phyloP scores from a whole-genome alignment of 2,329 filamentous ascomycete genomes.

The Cercospora sp. region DNA sequence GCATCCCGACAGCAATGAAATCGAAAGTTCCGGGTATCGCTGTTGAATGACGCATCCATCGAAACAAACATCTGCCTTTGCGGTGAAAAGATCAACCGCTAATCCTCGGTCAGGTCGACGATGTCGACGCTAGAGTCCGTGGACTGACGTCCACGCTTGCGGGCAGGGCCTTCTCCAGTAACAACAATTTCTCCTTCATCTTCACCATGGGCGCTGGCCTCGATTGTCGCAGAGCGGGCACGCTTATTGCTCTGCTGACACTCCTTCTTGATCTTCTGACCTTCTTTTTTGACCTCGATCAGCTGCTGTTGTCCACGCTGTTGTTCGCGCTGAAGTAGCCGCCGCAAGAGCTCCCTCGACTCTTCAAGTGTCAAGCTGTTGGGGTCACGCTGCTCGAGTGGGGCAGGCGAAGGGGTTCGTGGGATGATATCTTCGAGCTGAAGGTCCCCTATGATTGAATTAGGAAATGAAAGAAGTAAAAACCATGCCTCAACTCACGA shows the following conservation, averaged over 20 bases:
- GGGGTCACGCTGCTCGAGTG: slow-evolving; percentile 34
- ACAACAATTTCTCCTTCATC: slow-evolving; percentile 19
- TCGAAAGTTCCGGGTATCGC: not conserved
- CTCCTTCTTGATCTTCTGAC: slow-evolving; percentile 28
- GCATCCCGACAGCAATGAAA: not conserved
- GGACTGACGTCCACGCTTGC: slow-evolving; percentile 19
- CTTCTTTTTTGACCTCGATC: slow-evolving; percentile 21
- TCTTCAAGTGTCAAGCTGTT: slow-evolving; percentile 31
- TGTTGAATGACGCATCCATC: not conserved
- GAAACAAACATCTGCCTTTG: not conserved
- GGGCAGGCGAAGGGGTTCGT: slow-evolving; percentile 30
- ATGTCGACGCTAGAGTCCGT: slow-evolving; percentile 30
- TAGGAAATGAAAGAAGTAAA: not conserved
- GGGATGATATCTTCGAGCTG: slow-evolving; percentile 35
- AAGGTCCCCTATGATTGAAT: slow-evolving; percentile 30
- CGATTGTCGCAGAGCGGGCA: slow-evolving; percentile 21
- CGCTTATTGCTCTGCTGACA: slow-evolving; percentile 26
- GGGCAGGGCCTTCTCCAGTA: slow-evolving; percentile 9
- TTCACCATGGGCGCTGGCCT: slow-evolving; percentile 24
- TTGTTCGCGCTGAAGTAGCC: slow-evolving; percentile 13
- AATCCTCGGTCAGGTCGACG: slow-evolving; percentile 33
- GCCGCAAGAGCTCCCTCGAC: slow-evolving; percentile 29
- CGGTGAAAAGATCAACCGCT: not conserved
- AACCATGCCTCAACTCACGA: slow-evolving; percentile 21
- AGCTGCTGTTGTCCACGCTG: slow-evolving; percentile 14